Base-by-base conservation (phyloP, 78 protist species). In the Dictyostelium firmibasis region DNA sequence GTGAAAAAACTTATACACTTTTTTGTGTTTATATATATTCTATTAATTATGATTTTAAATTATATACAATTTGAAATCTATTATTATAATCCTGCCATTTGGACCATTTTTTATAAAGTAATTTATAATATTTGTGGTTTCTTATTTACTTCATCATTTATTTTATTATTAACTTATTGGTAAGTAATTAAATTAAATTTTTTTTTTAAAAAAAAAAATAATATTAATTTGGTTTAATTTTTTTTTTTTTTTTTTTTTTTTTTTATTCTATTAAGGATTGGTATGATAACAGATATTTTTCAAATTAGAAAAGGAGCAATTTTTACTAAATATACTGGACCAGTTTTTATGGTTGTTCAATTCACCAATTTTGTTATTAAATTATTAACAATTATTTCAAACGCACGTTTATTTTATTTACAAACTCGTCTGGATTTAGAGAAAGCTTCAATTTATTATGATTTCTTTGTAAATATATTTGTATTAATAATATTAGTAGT, bases 301-400 rank as follows among this genome's bases (percentile, higher is more conserved):
- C 47, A 75, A 75, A 75, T 75, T 35, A 75, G 82, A 75, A 75
- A 75, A 75, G 82, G 82, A 16, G 50, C 43, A 23, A 36, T 75
- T 35, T 75, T 75, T 75, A 75, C 82, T 18, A 36, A 31, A 36
- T 31, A 23, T 36, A 75, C 82, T 36, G 50, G 82, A 35, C 82
- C 82, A 4, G 27, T 75, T 4, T 75, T 36, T 75, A 75, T 75
- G 60, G 50, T 75, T 4, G 50, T 31, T 20, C 43, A 36, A 75
- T 75, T 36, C 41, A 27, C 82, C 4, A 36, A 36, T 75, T 75
- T 31, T 20, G 43, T 75, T 7, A 75, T 75, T 14, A 36, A 75
- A 75, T 20, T 75, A 31, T 36, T 75, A 38, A 36, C 82, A 75
- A 36, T 75, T 75, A 36, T 75, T 33, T 31, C 82, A 5, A 31